Base-by-base conservation (phyloP, 2,329 filamentous ascomycete species). In the Aaosphaeria pasadenensis region DNA sequence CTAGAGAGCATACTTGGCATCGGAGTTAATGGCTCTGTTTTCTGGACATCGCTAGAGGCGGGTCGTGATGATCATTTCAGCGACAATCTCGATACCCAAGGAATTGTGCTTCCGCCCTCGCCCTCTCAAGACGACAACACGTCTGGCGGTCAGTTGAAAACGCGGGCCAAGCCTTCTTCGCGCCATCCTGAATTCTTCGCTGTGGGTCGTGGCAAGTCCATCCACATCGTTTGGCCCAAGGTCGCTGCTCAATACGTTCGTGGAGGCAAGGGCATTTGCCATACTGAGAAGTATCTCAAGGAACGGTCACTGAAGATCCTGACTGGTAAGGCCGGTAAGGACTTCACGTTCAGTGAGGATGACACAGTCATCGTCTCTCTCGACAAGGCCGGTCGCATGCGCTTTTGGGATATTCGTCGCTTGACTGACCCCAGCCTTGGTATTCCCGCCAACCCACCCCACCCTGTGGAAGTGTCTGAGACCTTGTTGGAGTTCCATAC, bases 291-390 rank as follows among this genome's bases (percentile, higher is more conserved):
- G 64, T 90, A 95, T 54, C 83, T 94, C 56, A 86, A 86, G 64
- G 87, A 96, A 66, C 91, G 89, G 63, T 88, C 88, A 43, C 77
- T 97, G 56, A 95, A 91, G 73, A 96, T 99, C 71, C 90, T 92
- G 59, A 97, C 91, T 53, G 94, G 92, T 59, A 99, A 99, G 77
- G 92, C 94, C 56, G 94, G 91, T 54, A 99, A 99, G 72, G 94
- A 99, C 70, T 99, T 99, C 69, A 88, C 86, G 42, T 99, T 99
- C 74, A 96, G 92, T 71, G 91, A 95, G 69, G 94, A 99, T 69
- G 94, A 99, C 70, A 89, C 87, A 1, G 86, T 92, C 38, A 90
- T 99, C 58, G 91, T 95, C 42, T 96, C 92, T 43, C 83, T 99
- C 45, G 95, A 99, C 71, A 99, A 99, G 76, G 92, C 91, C 50